A percentile compares a stretch with the other conserved stretches of the same genome.
These are phyloP conservation scores for Agarophyton chilense DNA, from an alignment of 23 red algal genomes.

Conservation along the genomic window DNA sequence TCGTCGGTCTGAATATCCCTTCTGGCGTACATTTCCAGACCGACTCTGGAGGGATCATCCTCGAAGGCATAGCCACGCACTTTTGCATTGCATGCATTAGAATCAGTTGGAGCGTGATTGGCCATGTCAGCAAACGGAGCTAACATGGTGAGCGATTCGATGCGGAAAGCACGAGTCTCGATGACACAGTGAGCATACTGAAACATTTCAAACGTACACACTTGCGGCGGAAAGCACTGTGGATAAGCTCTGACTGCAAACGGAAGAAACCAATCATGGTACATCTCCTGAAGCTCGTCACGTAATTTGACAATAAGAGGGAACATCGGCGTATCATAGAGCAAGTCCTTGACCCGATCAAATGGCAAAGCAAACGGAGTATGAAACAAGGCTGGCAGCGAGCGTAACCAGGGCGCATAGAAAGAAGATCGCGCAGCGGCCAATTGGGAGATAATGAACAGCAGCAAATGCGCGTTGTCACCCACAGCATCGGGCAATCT, in stretches of 20 bases:
- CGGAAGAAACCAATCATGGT: constrained; percentile 30
- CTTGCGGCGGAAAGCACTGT: not conserved
- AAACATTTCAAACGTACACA: constrained; percentile 45
- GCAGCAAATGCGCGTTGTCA: constrained; percentile 24
- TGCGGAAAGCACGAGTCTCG: constrained; percentile 38
- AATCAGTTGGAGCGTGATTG: constrained; percentile 14
- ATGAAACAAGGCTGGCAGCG: constrained; percentile 2
- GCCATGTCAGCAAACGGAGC: constrained; percentile 66
- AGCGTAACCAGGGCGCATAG: constrained; percentile 12
- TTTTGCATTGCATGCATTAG: constrained; percentile 9
- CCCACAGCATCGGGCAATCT: constrained; percentile 28
- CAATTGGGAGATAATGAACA: constrained; percentile 35
- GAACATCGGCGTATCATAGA: constrained; percentile 19
- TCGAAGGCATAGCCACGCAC: constrained; percentile 21
- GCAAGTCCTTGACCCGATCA: constrained; percentile 6
- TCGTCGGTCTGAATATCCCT: constrained; percentile 9
- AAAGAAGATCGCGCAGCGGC: not conserved
- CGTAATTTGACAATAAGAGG: constrained; percentile 17
- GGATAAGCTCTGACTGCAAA: constrained; percentile 8
- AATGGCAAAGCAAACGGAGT: constrained; percentile 1
- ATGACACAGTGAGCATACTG: constrained; percentile 24
- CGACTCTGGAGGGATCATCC: not conserved
- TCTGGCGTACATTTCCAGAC: constrained; percentile 31
- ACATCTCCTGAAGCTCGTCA: constrained; percentile 37
- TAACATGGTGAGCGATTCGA: constrained; percentile 35